phyloP scores from a whole-genome alignment of 805 yeast genomes.

The Cyberlindnera suaveolens region DNA sequence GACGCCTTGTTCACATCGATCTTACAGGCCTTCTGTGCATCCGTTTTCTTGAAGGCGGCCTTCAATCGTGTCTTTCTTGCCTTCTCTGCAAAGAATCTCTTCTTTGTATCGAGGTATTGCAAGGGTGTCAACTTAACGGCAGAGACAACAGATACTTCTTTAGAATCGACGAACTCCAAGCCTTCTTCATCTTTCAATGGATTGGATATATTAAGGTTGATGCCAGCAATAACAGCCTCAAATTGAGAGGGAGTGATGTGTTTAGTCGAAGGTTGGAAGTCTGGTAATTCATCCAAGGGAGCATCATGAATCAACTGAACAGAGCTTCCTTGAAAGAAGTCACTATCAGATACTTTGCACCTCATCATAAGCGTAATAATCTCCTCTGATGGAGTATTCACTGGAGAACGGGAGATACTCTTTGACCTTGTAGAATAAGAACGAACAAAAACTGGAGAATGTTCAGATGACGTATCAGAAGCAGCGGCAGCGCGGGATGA shows the following conservation, averaged over 20 bases:
- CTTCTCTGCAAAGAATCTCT: slow-evolving; percentile 84
- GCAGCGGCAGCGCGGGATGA: too few species aligned
- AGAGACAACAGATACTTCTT: slow-evolving; percentile 11
- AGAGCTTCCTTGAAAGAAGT: slow-evolving; percentile 9
- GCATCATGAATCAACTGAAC: slow-evolving; percentile 21
- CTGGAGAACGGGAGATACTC: not conserved
- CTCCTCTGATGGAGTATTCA: not conserved
- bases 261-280: slow-evolving; percentile 14
- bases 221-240: slow-evolving; percentile 7
- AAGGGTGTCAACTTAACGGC: slow-evolving; percentile 18
- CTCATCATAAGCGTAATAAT: too few species aligned
- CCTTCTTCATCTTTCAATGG: slow-evolving; percentile 6
- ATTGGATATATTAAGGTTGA: slow-evolving; percentile 7
- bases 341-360: not conserved
- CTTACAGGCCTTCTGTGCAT: slow-evolving; percentile 95
- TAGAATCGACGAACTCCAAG: slow-evolving; percentile 3
- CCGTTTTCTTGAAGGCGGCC: slow-evolving; percentile 88
- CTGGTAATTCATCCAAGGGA: slow-evolving; percentile 9
- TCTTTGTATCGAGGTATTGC: slow-evolving; percentile 51
- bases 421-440: slow-evolving; percentile 14
- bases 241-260: slow-evolving; percentile 6
- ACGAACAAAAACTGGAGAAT: not conserved
- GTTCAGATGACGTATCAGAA: too few species aligned
- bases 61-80: slow-evolving; percentile 65
- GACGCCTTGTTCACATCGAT: slow-evolving; percentile 96